phyloP scores from a whole-genome alignment of 2,329 filamentous ascomycete species.

The Tolypocladium pustulatum region DNA sequence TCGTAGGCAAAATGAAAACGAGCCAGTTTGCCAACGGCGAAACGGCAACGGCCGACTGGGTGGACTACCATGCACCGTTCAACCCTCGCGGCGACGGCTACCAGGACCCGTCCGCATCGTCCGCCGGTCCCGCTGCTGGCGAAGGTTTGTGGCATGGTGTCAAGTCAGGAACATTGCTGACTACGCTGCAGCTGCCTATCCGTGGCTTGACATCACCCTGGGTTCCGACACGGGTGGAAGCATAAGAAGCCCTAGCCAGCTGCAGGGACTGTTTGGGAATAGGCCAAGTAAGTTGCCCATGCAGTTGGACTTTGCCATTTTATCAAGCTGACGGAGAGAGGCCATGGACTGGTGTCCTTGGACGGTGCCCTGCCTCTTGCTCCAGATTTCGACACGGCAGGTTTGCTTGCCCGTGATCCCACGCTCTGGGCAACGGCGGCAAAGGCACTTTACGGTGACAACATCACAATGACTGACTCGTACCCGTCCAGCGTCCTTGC shows the following conservation, averaged over 20 bases:
- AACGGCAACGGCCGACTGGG: conserved; percentile 34
- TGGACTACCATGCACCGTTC: conserved; percentile 27
- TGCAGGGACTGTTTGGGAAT: conserved; percentile 34
- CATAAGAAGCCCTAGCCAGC: conserved; percentile 32
- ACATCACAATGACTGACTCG: conserved; percentile 18
- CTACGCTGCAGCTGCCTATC: conserved; percentile 21
- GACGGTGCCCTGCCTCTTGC: conserved; percentile 29
- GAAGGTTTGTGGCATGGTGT: not conserved
- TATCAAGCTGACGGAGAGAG: conserved; percentile 4
- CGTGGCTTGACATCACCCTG: conserved; percentile 33
- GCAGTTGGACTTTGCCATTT: not conserved
- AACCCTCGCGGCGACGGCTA: conserved; percentile 37
- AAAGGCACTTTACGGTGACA: conserved; percentile 17
- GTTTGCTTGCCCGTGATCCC: conserved; percentile 27
- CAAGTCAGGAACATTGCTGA: not conserved
- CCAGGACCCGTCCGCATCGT: conserved; percentile 30
- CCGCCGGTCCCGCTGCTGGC: conserved; percentile 15
- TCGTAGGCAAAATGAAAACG: conserved; percentile 36
- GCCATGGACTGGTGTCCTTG: conserved; percentile 25
- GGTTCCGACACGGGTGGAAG: conserved; percentile 34
- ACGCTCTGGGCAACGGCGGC: conserved; percentile 21
- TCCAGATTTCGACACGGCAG: conserved; percentile 30
- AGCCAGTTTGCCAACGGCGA: conserved; percentile 31
- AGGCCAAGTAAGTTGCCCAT: conserved; percentile 18
- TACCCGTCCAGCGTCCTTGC: conserved; percentile 21